Evolutionary conservation across 2,329 filamentous ascomycete species (phyloP).

Genomic region (Fusarium secorum): DNA sequence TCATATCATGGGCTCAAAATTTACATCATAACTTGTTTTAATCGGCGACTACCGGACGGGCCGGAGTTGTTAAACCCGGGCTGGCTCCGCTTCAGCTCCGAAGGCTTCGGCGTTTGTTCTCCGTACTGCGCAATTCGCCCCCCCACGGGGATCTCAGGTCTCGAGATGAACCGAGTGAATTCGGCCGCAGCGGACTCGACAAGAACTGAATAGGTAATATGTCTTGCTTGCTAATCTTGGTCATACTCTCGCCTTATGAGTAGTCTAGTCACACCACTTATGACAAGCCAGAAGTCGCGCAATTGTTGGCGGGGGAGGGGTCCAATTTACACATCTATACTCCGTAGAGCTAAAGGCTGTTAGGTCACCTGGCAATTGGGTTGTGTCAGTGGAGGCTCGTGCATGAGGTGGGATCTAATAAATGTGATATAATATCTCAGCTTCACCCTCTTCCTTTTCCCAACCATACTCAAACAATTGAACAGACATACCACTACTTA

Average conservation of each 20-base stretch:
- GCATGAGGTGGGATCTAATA: conserved; percentile 31
- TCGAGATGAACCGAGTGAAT: neutral
- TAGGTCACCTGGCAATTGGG: conserved; percentile 26
- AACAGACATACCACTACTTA: neutral
- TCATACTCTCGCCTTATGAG: neutral
- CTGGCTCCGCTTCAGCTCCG: conserved; percentile 35
- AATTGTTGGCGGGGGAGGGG: conserved; percentile 20
- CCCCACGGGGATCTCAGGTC: neutral
- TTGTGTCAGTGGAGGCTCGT: conserved; percentile 27
- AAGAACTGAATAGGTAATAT: neutral
- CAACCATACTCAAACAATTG: neutral
- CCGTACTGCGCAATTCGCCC: conserved; percentile 5
- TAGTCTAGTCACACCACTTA: conserved; percentile 36
- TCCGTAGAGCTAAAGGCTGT: neutral
- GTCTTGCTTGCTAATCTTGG: neutral
- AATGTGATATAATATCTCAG: conserved; percentile 38
- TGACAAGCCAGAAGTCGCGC: conserved; percentile 29
- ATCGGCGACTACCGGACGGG: conserved; percentile 22
- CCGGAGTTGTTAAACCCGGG: conserved; percentile 20
- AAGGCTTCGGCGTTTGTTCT: conserved; percentile 25
- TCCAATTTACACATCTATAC: neutral
- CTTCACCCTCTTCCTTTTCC: conserved; percentile 9
- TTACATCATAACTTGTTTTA: neutral
- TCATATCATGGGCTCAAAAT: neutral
- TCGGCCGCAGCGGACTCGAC: neutral